Conservation (phyloP, 2,329 filamentous ascomycete species). For the Microsporum audouinii region DNA sequence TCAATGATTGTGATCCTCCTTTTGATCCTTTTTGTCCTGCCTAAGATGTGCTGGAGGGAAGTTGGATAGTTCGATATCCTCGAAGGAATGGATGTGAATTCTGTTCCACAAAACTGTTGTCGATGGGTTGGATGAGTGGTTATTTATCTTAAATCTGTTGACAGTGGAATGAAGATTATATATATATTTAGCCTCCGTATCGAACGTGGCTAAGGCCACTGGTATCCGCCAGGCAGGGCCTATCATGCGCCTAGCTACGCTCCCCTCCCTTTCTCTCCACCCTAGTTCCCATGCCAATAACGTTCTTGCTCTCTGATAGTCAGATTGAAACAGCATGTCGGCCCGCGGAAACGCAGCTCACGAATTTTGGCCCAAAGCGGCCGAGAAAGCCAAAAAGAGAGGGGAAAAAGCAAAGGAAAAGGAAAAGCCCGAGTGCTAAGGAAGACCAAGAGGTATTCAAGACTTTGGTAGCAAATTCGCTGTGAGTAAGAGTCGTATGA, state of each 20-base stretch:
- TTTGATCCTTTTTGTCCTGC: neutral
- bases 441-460: neutral
- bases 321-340: slow-evolving; percentile 2
- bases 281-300: neutral
- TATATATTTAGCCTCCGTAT: neutral
- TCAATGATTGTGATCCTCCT: neutral
- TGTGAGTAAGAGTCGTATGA: neutral
- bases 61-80: slow-evolving; percentile 6
- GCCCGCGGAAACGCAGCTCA: slow-evolving; percentile 3
- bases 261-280: neutral
- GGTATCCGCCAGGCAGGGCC: slow-evolving; percentile 10
- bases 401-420: neutral
- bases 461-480: neutral
- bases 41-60: neutral
- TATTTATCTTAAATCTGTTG: neutral
- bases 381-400: neutral
- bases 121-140: neutral
- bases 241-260: slow-evolving; percentile 6
- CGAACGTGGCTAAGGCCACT: slow-evolving; percentile 8
- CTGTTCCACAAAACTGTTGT: neutral
- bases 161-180: neutral
- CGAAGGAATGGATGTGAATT: slow-evolving; percentile 3
- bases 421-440: slow-evolving; percentile 2
- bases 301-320: neutral
- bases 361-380: neutral